Percentiles rank a stretch among this genome's conserved stretches.
Conservation (phyloP, 441 rosid species). For the Omphalea diandra region DNA sequence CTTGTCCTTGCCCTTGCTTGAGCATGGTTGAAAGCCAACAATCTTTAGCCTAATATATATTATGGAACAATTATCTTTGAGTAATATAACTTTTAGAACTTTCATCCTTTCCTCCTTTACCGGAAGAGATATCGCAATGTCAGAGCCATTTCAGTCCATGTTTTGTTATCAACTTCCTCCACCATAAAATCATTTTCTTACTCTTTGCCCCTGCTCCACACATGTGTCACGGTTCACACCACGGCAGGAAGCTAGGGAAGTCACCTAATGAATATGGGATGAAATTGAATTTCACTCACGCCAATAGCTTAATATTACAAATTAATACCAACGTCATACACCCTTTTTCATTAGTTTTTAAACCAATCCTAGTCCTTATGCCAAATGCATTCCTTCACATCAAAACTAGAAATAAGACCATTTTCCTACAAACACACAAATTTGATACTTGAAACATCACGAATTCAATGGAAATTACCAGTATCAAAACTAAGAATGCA, state of each 20-base stretch:
- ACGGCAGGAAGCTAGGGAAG: not conserved
- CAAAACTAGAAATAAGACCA: not conserved
- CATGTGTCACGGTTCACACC: not conserved
- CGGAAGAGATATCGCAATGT: too few species aligned
- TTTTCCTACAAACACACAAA: too few species aligned
- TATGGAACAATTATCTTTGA: too few species aligned
- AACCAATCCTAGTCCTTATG: not conserved
- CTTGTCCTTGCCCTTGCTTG: too few species aligned
- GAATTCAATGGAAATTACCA: conserved; percentile 38
- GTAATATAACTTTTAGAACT: too few species aligned
- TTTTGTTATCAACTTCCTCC: not conserved
- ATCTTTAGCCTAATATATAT: too few species aligned
- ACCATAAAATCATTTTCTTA: not conserved
- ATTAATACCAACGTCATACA: not conserved
- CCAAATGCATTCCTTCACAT: not conserved
- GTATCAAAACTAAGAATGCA: conserved; percentile 48
- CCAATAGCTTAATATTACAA: not conserved
- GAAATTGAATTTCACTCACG: not conserved
- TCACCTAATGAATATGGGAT: not conserved
- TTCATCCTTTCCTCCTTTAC: not conserved
- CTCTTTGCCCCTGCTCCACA: not conserved
- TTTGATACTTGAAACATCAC: too few species aligned
- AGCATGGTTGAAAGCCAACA: too few species aligned
- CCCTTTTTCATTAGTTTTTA: not conserved
- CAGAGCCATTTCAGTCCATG: not conserved